Conservation (phyloP, 129 eudicot species). For the Artemisia annua region DNA sequence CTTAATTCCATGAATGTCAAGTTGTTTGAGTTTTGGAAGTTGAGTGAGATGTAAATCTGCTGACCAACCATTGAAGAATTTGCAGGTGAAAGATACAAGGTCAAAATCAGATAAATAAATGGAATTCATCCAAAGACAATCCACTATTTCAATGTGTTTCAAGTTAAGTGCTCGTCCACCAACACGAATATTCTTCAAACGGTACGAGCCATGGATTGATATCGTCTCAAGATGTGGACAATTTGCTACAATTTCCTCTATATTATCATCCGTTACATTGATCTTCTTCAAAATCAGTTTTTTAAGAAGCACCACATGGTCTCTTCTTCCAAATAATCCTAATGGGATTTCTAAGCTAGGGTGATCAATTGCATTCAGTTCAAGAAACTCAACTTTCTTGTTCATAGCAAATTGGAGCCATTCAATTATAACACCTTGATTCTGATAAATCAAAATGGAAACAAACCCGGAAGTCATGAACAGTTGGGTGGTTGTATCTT, state of each 20-base stretch:
- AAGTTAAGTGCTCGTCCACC: constrained; percentile 25
- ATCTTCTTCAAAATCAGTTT: constrained; percentile 35
- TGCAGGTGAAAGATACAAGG: constrained; percentile 31
- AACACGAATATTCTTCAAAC: constrained; percentile 27
- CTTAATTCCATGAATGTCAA: constrained; percentile 22
- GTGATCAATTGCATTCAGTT: background rate
- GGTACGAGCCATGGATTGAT: constrained; percentile 25
- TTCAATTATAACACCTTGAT: background rate
- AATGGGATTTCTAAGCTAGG: background rate
- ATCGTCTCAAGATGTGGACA: constrained; percentile 35
- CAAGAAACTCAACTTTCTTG: constrained; percentile 16
- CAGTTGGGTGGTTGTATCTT: constrained; percentile 18
- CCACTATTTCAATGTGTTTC: constrained; percentile 41
- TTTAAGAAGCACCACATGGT: constrained; percentile 26
- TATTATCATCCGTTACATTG: constrained; percentile 30
- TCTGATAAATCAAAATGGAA: background rate
- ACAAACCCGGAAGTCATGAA: background rate
- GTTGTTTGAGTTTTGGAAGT: constrained; percentile 41
- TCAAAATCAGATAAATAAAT: constrained; percentile 32
- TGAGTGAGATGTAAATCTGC: constrained; percentile 24
- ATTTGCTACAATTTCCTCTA: constrained; percentile 21
- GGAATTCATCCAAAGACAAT: constrained; percentile 21
- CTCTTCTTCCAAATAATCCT: background rate
- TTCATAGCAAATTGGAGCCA: constrained; percentile 20
- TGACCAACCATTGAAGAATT: constrained; percentile 29